These are phyloP conservation scores for Globomyces pollinis-pini DNA, from an alignment of 192 early-diverging fungal genomes.

Conservation along the genomic window DNA sequence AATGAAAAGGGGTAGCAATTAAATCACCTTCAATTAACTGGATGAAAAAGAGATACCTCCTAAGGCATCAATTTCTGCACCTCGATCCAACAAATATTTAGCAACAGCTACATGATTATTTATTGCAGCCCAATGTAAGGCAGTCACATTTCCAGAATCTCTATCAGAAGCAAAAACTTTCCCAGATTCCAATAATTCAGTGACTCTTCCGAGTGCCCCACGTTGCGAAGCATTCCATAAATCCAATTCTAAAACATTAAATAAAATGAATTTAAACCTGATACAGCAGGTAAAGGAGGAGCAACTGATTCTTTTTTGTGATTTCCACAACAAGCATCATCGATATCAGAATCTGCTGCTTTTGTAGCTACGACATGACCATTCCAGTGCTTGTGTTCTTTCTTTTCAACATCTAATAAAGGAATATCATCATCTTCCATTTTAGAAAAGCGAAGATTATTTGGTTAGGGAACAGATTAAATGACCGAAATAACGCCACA, in stretches of 20 bases:
- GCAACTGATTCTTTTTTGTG: background rate
- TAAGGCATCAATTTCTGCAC: slow-evolving; percentile 64
- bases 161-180: slow-evolving; percentile 1
- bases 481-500: too few relatives aligned
- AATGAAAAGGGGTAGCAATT: slow-evolving; percentile 84
- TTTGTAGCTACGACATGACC: background rate
- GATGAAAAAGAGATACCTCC: slow-evolving; percentile 41
- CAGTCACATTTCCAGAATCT: slow-evolving; percentile 6
- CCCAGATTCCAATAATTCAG: slow-evolving; percentile 2
- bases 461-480: too few relatives aligned
- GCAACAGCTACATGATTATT: slow-evolving; percentile 64
- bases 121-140: slow-evolving; percentile 12
- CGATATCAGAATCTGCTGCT: background rate
- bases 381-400: slow-evolving; percentile 3
- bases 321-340: background rate
- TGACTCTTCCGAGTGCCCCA: slow-evolving; percentile 51
- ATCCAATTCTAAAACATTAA: slow-evolving; percentile 25
- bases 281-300: background rate
- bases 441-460: too few relatives aligned
- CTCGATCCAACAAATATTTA: slow-evolving; percentile 68
- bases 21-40: slow-evolving; percentile 60
- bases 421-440: slow-evolving; percentile 7
- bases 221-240: slow-evolving; percentile 68
- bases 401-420: background rate
- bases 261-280: background rate